Evolutionary conservation across 306 rosid species (phyloP), one percentile per base, ranked within the genome.

Genomic region (Cucumis hystrix): DNA sequence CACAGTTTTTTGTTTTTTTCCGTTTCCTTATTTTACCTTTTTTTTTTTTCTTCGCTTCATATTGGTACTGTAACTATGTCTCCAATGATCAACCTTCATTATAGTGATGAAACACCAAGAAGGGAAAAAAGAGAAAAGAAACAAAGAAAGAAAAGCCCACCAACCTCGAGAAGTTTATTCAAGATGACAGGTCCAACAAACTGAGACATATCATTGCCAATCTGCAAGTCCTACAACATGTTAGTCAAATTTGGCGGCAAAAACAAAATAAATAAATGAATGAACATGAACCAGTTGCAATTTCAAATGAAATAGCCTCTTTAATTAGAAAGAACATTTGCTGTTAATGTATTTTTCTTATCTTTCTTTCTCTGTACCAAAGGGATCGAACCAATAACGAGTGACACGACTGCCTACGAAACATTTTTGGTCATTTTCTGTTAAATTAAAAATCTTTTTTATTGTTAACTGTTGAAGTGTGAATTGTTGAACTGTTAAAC

Each of bases 191-290:
- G 98, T 65, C 98, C 98, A 43, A 78, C 57, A 86, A 93, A 93
- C 64, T 93, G 98, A 81, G 98, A 93, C 62, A 83, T 43, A 83
- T 93, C 98, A 83, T 90, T 89, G 85, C 91, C 94, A 63, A 93
- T 87, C 98, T 91, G 81, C 88, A 89, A 63, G 70, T 83, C 20
- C 78, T 21, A 70, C 71, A 78, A 20, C 67, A 52, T 15, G 77
- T 73, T 33, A 12, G 43, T 54, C 63, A 73, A 52, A 12, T 30
- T n/a, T 10, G 30, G 25, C 25, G 47, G 25, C 13, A 16, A 63
- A 63, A 33, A 25, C 25, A 55, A 55, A 55, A 55, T 17, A 55
- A 72, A 79, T 68, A 55, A 55, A 18, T 55, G 18, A 72, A 79
- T 68, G 62, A 75, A 64, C 74, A 83, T 30, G 75, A 74, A 47